phyloP scores from a whole-genome alignment of 2,329 filamentous ascomycete genomes.

The Calonectria ilicicola region DNA sequence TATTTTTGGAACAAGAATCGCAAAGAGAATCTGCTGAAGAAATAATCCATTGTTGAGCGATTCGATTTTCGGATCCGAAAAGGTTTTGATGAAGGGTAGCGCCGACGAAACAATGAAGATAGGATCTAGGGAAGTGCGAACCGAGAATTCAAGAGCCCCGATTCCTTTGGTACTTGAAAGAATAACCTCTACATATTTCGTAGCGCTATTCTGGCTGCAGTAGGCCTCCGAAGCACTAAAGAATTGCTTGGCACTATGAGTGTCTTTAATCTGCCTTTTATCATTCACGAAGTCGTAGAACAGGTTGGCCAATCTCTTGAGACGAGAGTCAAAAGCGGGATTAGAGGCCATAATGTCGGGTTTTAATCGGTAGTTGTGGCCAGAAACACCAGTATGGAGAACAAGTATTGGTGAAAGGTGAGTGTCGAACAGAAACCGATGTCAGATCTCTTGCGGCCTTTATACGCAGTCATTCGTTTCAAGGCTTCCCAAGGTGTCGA shows the following conservation, averaged over 20 bases:
- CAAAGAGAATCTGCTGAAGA: conserved; percentile 50
- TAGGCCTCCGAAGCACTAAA: conserved; percentile 36
- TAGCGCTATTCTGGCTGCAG: conserved; percentile 26
- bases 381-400: not conserved
- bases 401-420: too few species aligned
- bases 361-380: not conserved
- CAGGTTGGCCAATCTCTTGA: conserved; percentile 21
- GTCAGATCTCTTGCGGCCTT: not conserved
- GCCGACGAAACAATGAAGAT: conserved; percentile 43
- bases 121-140: conserved; percentile 39
- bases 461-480: not conserved
- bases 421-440: not conserved
- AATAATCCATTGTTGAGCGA: conserved; percentile 36
- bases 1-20: conserved; percentile 63
- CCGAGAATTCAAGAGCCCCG: conserved; percentile 36
- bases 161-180: conserved; percentile 37
- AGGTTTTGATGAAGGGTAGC: conserved; percentile 24
- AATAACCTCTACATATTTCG: conserved; percentile 44
- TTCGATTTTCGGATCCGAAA: conserved; percentile 30
- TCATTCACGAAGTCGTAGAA: conserved; percentile 35
- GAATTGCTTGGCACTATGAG: conserved; percentile 42
- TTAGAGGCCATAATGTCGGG: conserved; percentile 19
- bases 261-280: conserved; percentile 25
- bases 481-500: not conserved
- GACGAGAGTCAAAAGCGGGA: conserved; percentile 20